These are phyloP conservation scores for Mycena kentingensis DNA, from an alignment of 768 basidiomycete genomes.

Conservation along the genomic window DNA sequence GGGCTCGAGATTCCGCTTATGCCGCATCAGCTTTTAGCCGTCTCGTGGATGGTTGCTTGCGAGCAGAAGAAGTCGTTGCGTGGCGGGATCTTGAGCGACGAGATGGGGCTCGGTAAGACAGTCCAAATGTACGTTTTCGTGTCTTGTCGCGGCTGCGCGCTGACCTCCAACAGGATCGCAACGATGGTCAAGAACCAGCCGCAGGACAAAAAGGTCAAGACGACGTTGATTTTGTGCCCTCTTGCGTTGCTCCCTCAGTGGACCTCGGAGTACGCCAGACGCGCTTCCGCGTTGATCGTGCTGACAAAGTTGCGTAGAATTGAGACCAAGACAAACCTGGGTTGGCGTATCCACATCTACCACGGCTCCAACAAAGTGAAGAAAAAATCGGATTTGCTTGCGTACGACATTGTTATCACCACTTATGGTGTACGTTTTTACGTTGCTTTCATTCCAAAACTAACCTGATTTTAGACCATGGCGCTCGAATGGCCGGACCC, in stretches of 20 bases:
- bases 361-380: slow-evolving; percentile 56
- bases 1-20: slow-evolving; percentile 64
- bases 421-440: slow-evolving; percentile 42
- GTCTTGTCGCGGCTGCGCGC: background rate
- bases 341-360: slow-evolving; percentile 57
- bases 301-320: slow-evolving; percentile 26
- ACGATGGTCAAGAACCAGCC: slow-evolving; percentile 57
- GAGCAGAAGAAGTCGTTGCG: slow-evolving; percentile 40
- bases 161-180: slow-evolving; percentile 50
- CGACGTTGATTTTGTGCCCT: slow-evolving; percentile 54
- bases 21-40: slow-evolving; percentile 69
- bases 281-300: background rate
- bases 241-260: slow-evolving; percentile 71
- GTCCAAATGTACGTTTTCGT: slow-evolving; percentile 44
- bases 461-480: slow-evolving; percentile 44
- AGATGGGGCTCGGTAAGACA: slow-evolving; percentile 46
- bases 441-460: background rate
- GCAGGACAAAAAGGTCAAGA: slow-evolving; percentile 51
- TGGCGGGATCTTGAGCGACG: slow-evolving; percentile 54
- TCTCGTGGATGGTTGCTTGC: slow-evolving; percentile 62
- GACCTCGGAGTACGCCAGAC: slow-evolving; percentile 45
- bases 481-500: slow-evolving; percentile 60
- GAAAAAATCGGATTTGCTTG: slow-evolving; percentile 48
- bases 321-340: slow-evolving; percentile 54
- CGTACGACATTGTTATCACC: slow-evolving; percentile 66